Evolutionary conservation across 2,329 filamentous ascomycete genomes (phyloP).

Genomic region (Sporothrix pseudoabietina): DNA sequence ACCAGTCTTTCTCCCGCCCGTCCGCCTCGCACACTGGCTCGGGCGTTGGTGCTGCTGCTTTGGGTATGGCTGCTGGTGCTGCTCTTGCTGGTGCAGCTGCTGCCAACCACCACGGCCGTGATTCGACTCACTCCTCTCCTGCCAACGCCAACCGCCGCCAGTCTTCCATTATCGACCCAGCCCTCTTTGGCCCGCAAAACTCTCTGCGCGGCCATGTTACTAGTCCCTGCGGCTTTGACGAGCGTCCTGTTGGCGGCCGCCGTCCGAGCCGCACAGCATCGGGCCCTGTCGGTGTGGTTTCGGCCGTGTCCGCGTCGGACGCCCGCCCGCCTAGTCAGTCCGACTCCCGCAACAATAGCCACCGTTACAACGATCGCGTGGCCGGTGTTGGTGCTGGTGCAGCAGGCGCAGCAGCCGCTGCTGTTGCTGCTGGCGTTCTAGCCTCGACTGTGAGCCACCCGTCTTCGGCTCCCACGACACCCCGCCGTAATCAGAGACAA

Average conservation of each 20-base stretch:
- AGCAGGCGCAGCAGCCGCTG: not conserved
- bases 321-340: constrained; percentile 33
- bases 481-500: constrained; percentile 41
- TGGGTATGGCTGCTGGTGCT: not conserved
- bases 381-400: constrained; percentile 4
- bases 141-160: constrained; percentile 41
- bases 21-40: not conserved
- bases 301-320: not conserved
- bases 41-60: not conserved
- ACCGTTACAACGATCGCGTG: not conserved
- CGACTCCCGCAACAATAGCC: constrained; percentile 30
- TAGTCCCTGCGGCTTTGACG: constrained; percentile 58
- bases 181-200: constrained; percentile 62
- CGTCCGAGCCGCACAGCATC: not conserved
- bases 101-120: not conserved
- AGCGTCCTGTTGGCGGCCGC: constrained; percentile 38
- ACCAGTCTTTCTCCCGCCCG: constrained; percentile 37
- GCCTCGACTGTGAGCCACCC: not conserved
- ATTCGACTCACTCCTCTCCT: constrained; percentile 27
- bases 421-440: not conserved
- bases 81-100: not conserved
- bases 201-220: constrained; percentile 60
- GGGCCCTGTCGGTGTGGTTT: not conserved
- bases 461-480: not conserved
- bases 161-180: constrained; percentile 58